Evolutionary conservation across 805 yeast species (phyloP), one percentile per base, ranked within the genome.

Genomic region (Candida gorgasii): DNA sequence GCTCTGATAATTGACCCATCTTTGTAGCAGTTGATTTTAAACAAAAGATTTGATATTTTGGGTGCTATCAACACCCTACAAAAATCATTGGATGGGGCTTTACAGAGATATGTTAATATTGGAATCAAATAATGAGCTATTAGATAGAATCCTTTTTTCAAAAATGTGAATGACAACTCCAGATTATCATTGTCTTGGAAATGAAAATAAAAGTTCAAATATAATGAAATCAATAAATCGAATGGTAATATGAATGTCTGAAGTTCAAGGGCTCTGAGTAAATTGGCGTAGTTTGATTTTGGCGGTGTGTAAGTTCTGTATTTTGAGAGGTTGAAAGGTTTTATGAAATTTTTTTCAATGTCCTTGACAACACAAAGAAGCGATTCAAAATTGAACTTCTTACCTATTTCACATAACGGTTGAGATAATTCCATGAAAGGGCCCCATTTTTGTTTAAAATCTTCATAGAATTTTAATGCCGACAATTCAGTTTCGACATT

Each of bases 371-470:
- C 14, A 15, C 9, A 14, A 8, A 33, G 3, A 4, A 40, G 4
- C 3, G 35, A 34, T 9, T 23, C 22, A 6, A 23, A 5, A n/a
- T 34, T 33, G 22, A 34, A 15, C 5, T 19, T 29, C 3, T n/a
- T 24, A 17, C 8, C 20, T 5, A 28, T 17, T 3, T 18, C 23
- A 5, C 12, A 19, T 13, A 41, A 17, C 3, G 23, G 3, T 9
- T 13, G 5, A 22, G 22, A n/a, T 8, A 41, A 23, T 12, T 41
- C 33, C 17, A 36, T 14, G 12, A 41, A 22, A 8, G 44, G 44
- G 11, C 13, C 5, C 37, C 36, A 41, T 5, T 18, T 29, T 24
- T 24, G 5, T 4, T 19, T 13, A 13, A 41, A 30, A 8, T 8
- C 16, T 8, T 36, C 13, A 24, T 13, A 41, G 15, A 35, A 24